A percentile compares a stretch with the other conserved stretches of the same genome.
phyloP scores from a whole-genome alignment of 345 rosid species.

The Moricandia arvensis region DNA sequence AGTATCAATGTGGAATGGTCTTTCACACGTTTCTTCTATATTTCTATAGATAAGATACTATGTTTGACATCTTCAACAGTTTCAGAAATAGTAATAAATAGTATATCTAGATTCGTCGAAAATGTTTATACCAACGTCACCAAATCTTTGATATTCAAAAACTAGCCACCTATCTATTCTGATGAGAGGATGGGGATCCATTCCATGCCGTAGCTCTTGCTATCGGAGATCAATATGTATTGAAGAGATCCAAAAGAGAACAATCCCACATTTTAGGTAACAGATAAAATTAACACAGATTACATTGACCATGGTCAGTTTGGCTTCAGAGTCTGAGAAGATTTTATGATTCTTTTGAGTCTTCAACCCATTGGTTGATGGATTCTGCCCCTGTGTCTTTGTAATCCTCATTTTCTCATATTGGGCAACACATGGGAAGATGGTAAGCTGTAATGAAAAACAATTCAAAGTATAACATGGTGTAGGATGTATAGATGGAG shows the following conservation, averaged over 20 bases:
- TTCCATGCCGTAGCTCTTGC: not conserved
- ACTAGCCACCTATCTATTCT: not conserved
- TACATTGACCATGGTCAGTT: too few relatives aligned
- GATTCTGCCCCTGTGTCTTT: not conserved
- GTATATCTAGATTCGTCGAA: too few relatives aligned
- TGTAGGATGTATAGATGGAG: constrained; percentile 1
- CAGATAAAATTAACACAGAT: too few relatives aligned
- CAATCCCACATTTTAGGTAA: not conserved
- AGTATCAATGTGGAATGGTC: not conserved
- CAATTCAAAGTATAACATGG: constrained; percentile 1
- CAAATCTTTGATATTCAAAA: not conserved
- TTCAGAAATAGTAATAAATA: not conserved
- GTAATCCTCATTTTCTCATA: constrained; percentile 1
- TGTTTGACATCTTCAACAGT: not conserved
- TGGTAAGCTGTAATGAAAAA: constrained; percentile 12
- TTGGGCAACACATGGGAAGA: not conserved
- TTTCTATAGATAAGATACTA: constrained; percentile 2
- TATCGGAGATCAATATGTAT: not conserved
- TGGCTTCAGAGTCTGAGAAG: too few relatives aligned
- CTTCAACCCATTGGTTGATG: not conserved
- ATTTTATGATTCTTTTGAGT: not conserved
- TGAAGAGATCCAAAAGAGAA: not conserved
- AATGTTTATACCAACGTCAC: not conserved
- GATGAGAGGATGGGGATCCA: constrained; percentile 15
- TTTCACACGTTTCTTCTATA: not conserved